A percentile compares a stretch with the other conserved stretches of the same genome.
Evolutionary conservation across 2,329 filamentous ascomycete genomes (phyloP).

Genomic region (Neoarthrinium moseri): DNA sequence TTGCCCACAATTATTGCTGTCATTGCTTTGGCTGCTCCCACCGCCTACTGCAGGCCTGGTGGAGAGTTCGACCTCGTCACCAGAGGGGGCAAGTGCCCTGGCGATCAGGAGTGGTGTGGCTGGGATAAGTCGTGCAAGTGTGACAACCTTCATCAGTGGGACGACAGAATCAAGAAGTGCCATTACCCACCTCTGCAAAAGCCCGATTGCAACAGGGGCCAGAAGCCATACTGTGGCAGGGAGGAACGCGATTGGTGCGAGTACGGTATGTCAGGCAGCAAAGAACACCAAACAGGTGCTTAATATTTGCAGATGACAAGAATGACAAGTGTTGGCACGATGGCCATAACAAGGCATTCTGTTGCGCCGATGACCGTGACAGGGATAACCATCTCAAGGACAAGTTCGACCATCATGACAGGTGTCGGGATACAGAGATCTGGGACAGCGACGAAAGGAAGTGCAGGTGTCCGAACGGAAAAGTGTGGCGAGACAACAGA

Average conservation of each 20-base stretch:
- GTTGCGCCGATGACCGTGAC: not conserved
- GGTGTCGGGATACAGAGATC: not conserved
- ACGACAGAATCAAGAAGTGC: not conserved
- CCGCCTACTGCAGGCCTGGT: too few relatives aligned
- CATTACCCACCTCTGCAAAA: not conserved
- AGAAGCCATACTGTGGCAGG: not conserved
- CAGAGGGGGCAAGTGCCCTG: too few relatives aligned
- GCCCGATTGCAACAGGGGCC: not conserved
- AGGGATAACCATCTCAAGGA: not conserved
- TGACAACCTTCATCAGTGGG: not conserved
- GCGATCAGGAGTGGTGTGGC: not conserved
- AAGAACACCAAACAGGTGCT: not conserved
- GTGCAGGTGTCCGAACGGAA: conserved; percentile 4
- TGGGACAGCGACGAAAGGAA: not conserved
- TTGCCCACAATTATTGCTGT: too few relatives aligned
- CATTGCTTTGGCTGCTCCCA: too few relatives aligned
- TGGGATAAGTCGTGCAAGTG: not conserved
- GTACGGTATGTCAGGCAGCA: not conserved
- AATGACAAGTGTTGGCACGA: not conserved
- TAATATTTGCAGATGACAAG: not conserved
- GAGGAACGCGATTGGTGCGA: not conserved
- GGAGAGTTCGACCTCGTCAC: too few relatives aligned
- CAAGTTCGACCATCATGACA: not conserved
- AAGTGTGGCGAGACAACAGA: conserved; percentile 2
- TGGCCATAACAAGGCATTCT: conserved; percentile 1